Base-by-base conservation (phyloP, 345 rosid genomes). In the Firmiana major region DNA sequence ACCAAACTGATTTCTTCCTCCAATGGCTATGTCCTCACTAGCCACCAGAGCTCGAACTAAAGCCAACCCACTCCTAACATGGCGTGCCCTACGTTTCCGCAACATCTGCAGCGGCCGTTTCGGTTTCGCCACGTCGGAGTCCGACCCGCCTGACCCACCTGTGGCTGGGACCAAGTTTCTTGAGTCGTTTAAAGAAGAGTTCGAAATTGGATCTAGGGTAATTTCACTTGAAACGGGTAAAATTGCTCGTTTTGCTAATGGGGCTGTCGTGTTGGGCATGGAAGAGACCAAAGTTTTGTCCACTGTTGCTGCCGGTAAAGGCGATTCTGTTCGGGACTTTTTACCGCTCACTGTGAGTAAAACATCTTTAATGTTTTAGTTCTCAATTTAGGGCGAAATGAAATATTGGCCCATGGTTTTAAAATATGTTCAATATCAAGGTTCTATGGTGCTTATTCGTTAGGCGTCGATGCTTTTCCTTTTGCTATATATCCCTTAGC, bases 231-330 rank as follows among this genome's bases (percentile, higher is more conserved):
- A 95, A 81, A 95, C 97, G 0, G 99, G 99, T 0, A 88, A 91
- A 77, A 84, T 93, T 28, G 99, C 97, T 43, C 91, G 98, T 3
- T 93, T 95, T 75, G 96, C 97, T 7, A 96, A 96, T 48, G 99
- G 97, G 7, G 83, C 97, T 12, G 97, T 92, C 8, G 93, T 92
- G 58, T 86, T 92, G 73, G 94, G 93, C 67, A 85, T 86, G 87
- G 98, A 85, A 7, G 86, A 89, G 51, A 93, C 98, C 57, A 90
- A 86, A 74, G 97, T 96, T 55, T 86, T 93, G 66, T 91, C 98
- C 74, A 96, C 98, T 13, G 92, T 93, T 43, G 78, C 94, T 54
- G 81, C 91, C 13, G 81, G 92, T 54, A 93, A 88, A 87, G 89
- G 90, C 59, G 90, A 92, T 63, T 80, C 87, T 6, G 80, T 81